Evolutionary conservation across 176 grass and related monocot species (phyloP).

Genomic region (Rhipidocladum racemiflorum): DNA sequence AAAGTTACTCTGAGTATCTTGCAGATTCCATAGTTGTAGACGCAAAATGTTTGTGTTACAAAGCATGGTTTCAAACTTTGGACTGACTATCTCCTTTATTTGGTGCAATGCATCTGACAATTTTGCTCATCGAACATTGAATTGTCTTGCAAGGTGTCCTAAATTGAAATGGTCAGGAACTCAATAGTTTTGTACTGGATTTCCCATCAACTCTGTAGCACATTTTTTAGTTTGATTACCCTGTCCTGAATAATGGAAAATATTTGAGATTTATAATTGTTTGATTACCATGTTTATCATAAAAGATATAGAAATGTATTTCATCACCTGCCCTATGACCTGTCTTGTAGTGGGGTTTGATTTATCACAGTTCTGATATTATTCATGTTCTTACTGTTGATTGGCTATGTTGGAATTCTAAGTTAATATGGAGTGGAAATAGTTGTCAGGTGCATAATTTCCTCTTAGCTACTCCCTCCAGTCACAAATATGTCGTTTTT

Average conservation of each 20-base stretch:
- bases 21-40: background rate
- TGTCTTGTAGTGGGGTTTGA: background rate
- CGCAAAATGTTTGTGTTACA: background rate
- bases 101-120: background rate
- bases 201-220: background rate
- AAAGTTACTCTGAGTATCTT: background rate
- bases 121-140: background rate
- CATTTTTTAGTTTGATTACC: background rate
- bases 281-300: background rate
- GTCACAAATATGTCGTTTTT: too few species aligned
- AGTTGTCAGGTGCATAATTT: too few species aligned
- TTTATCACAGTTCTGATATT: background rate
- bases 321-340: background rate
- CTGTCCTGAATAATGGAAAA: background rate
- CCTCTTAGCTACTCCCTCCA: too few species aligned
- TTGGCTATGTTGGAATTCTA: background rate
- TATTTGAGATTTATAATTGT: background rate
- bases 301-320: background rate
- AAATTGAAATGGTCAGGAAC: background rate
- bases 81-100: background rate
- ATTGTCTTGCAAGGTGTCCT: background rate
- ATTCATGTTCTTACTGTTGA: background rate
- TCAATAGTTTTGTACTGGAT: background rate
- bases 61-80: background rate
- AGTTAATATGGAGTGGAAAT: background rate